Base-by-base conservation (phyloP, 2,329 filamentous ascomycete species). In the Monosporascus sp. region DNA sequence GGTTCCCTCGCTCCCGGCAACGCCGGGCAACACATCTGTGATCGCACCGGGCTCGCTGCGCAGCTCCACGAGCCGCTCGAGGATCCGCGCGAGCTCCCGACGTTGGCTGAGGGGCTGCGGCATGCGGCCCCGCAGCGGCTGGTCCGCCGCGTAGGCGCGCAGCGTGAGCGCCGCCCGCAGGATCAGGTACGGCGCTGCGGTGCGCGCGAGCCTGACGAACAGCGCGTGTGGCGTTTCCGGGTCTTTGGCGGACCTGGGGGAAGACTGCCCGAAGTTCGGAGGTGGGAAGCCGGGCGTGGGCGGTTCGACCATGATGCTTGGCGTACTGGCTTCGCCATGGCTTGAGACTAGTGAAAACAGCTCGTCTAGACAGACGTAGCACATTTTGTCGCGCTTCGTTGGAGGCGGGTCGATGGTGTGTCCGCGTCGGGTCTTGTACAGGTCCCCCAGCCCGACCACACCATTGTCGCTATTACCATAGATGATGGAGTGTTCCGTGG, bases 71-170 rank as follows among this genome's bases (percentile, higher is more conserved):
- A 96, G 74, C 46, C 82, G 75, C 48, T 75, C 72, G 18, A 97
- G 74, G 24, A 92, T 78, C 63, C 89, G 87, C 5, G 88, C 67
- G 11, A 99, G 73, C 66, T 96, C 94, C 56, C 82, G 85, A 44
- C 89, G 81, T 64, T 96, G 89, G 8, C 84, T 86, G 5, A 90
- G 76, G 0, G 93, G 93, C 67, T 94, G 89, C 5, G 94, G 94
- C 84, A 95, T 94, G 48, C 85, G 81, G 0, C 94, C 92, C 15
- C 94, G 81, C 20, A 99, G 75, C 1, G 93, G 92, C 65, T 97
- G 93, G 68, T 99, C 94, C 4, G 91, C 89, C 46, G 95, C 85
- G 66, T 96, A 97, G 1, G 86, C 79, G 52, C 90, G 85, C n/a
- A 97, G 72, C 0, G 89, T 85, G 17, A 96, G 75, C 0, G 89